phyloP scores from a whole-genome alignment of 495 filamentous ascomycete species.

The Gamarada debralockiae region DNA sequence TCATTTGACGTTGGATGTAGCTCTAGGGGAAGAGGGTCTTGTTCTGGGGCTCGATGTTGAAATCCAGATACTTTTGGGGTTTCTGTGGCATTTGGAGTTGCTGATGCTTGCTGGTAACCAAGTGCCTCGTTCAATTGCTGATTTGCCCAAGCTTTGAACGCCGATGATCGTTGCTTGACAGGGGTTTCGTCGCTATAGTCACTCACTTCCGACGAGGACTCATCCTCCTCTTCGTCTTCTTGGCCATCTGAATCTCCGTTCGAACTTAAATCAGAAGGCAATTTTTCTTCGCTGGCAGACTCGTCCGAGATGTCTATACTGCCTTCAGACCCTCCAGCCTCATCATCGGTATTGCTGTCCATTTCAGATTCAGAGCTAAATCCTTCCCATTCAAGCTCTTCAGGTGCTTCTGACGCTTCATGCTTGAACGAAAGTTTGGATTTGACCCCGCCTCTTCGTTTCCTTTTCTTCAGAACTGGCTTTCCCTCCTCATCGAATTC shows the following conservation, averaged over 20 bases:
- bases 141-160: conserved; percentile 94
- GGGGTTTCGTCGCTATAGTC: conserved; percentile 22
- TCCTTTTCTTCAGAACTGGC: conserved; percentile 72
- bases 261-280: conserved; percentile 5
- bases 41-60: conserved; percentile 55
- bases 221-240: conserved; percentile 31
- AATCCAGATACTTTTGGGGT: conserved; percentile 48
- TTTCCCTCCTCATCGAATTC: conserved; percentile 72
- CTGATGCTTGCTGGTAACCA: conserved; percentile 39
- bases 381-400: conserved; percentile 57
- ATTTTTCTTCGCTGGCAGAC: conserved; percentile 8
- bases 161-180: conserved; percentile 45
- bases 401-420: conserved; percentile 36
- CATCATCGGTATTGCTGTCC: conserved; percentile 13
- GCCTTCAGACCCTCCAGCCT: conserved; percentile 2
- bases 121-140: conserved; percentile 75
- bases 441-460: conserved; percentile 49
- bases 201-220: conserved; percentile 25
- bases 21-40: conserved; percentile 75
- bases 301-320: conserved; percentile 17
- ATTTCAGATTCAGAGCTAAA: conserved; percentile 45
- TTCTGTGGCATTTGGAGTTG: conserved; percentile 29
- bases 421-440: conserved; percentile 36
- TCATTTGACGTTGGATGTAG: conserved; percentile 59
- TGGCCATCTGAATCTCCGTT: conserved; percentile 25